Base-by-base conservation (phyloP, 1,139 yeast genomes). In the Hyphopichia buzzinii region DNA sequence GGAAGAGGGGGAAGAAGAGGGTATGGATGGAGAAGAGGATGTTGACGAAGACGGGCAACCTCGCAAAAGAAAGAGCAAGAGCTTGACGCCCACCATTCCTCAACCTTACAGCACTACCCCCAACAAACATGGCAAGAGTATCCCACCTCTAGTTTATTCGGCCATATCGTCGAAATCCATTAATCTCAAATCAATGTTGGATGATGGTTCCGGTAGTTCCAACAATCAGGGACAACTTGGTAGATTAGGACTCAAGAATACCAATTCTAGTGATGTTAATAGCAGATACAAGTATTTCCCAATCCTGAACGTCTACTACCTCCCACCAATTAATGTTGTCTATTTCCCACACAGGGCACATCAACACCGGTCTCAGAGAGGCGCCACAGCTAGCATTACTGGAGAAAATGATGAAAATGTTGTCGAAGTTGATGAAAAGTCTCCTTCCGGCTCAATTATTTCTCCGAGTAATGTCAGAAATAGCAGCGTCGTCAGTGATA, bases 321-420 rank as follows among this genome's bases (percentile, higher is more conserved):
- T 76, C 35, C 81, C 81, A 8, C 83, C 82, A 1, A 76, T 77
- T 21, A 78, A 77, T 49, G 79, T 72, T 35, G 81, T 77, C 8
- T 77, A 77, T 49, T 72, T 77, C 43, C 83, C 83, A 1, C 83
- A 77, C 49, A 69, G 80, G 5, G 78, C 74, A 2, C 81, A 76
- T 47, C 80, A 69, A 38, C 59, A 57, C 30, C 44, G 46, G 19
- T 61, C 31, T 26, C 46, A 47, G 29, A 45, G 38, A 12, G 36
- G 31, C 31, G 39, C 33, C 13, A 29, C 23, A 17, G 23, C 12
- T 21, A 21, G 10, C 4, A 16, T 8, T 7, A 14, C n/a, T 19
- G 29, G 19, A 3, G 23, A 27, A 16, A 19, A 19, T 16, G 26
- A 15, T n/a, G 17, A 7, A 10, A 12, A 14, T 3, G 19, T 38